A percentile compares a stretch with the other conserved stretches of the same genome.
Evolutionary conservation across 2,329 filamentous ascomycete genomes (phyloP).

Genomic region (Zarea fungicola): DNA sequence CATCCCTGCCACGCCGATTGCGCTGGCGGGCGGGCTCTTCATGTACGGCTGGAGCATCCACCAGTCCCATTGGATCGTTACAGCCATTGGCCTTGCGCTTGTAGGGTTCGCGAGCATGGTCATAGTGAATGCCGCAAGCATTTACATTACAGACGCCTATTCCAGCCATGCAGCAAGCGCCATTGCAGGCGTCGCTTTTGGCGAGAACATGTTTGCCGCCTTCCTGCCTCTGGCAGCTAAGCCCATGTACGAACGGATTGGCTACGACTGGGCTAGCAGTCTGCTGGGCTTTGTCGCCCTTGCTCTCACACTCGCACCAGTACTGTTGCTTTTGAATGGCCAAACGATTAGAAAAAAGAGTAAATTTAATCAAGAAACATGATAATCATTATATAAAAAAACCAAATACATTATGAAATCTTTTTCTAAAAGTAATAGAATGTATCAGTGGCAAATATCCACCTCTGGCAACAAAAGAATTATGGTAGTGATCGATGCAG

Average conservation of each 20-base stretch:
- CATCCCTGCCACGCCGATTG: slow-evolving; percentile 10
- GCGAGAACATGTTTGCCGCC: slow-evolving; percentile 14
- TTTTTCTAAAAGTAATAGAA: not conserved
- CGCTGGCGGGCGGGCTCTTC: slow-evolving; percentile 13
- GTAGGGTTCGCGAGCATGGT: slow-evolving; percentile 14
- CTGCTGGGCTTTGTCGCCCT: slow-evolving; percentile 13
- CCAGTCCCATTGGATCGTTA: slow-evolving; percentile 15
- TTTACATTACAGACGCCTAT: slow-evolving; percentile 15
- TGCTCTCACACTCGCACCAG: slow-evolving; percentile 11
- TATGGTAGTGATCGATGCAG: slow-evolving; percentile 1
- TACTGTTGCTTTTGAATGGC: slow-evolving; percentile 8
- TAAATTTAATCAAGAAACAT: slow-evolving; percentile 5
- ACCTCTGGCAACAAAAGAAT: too few relatives aligned
- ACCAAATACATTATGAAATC: not conserved
- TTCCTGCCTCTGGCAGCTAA: slow-evolving; percentile 15
- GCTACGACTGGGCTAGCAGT: slow-evolving; percentile 14
- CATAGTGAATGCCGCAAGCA: slow-evolving; percentile 12
- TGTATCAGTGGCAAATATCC: too few relatives aligned
- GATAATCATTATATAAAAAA: too few relatives aligned
- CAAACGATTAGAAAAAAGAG: slow-evolving; percentile 11
- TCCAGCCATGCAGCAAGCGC: slow-evolving; percentile 13
- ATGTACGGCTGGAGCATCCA: slow-evolving; percentile 14
- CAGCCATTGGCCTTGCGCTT: slow-evolving; percentile 9
- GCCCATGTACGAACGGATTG: slow-evolving; percentile 13
- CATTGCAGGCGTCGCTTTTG: slow-evolving; percentile 15